Conservation (phyloP, 2,329 filamentous ascomycete genomes). For the Calonectria leucothoes region DNA sequence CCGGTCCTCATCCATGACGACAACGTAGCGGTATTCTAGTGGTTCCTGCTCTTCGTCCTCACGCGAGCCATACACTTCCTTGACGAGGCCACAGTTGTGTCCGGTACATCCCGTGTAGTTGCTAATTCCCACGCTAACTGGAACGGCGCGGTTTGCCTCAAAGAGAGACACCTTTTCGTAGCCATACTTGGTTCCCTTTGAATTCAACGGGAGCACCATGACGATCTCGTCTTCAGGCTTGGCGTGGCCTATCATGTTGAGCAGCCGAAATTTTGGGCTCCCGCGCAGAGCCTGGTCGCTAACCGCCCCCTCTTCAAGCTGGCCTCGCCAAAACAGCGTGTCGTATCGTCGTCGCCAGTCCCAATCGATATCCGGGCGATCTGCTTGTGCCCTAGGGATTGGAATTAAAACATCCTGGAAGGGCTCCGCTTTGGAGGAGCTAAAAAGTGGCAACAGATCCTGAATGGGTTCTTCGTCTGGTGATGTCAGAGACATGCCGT, state of each 20-base stretch:
- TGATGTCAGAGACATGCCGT: constrained; percentile 78
- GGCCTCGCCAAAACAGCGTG: constrained; percentile 80
- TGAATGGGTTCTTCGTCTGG: constrained; percentile 71
- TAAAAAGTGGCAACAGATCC: constrained; percentile 79
- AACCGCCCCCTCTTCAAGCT: constrained; percentile 66
- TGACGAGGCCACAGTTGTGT: constrained; percentile 47
- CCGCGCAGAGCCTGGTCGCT: constrained; percentile 69
- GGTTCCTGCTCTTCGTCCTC: constrained; percentile 59
- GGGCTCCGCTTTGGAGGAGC: constrained; percentile 76
- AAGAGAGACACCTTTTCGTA: constrained; percentile 66
- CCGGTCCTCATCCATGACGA: constrained; percentile 78
- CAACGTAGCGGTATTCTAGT: constrained; percentile 75
- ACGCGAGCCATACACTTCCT: constrained; percentile 46
- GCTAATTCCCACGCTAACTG: constrained; percentile 69
- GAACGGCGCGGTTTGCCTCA: constrained; percentile 65
- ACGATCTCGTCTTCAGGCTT: constrained; percentile 60
- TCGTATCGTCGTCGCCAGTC: constrained; percentile 72
- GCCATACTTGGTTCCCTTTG: constrained; percentile 54
- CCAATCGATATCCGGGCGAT: constrained; percentile 56
- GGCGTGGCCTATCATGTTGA: constrained; percentile 75
- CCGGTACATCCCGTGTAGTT: constrained; percentile 67
- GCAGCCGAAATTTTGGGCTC: constrained; percentile 76
- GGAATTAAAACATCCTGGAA: constrained; percentile 85
- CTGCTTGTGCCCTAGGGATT: constrained; percentile 55
- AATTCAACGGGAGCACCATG: constrained; percentile 65